Percentiles rank a stretch among this genome's conserved stretches.
Evolutionary conservation across 23 red algal species (phyloP).

Genomic region (Gracilaria caudata): DNA sequence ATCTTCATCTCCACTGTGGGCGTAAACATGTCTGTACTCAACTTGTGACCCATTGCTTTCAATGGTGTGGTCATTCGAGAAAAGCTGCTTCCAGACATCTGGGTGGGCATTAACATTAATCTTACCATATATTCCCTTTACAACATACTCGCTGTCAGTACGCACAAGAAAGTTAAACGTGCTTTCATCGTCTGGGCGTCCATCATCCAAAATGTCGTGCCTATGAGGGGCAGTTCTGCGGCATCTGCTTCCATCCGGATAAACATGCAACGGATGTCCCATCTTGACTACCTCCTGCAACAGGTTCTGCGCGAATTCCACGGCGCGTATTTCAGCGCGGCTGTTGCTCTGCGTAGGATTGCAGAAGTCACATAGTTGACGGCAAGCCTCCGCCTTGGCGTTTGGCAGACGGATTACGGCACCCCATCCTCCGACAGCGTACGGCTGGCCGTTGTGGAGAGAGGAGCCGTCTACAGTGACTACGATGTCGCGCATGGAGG

Average conservation of each 20-base stretch:
- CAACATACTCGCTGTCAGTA: neutral
- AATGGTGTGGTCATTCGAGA: neutral
- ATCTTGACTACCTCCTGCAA: neutral
- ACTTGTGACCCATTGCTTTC: neutral
- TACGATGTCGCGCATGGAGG: neutral
- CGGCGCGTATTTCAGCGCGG: neutral
- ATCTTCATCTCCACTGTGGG: neutral
- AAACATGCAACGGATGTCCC: neutral
- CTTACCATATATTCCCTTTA: neutral
- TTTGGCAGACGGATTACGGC: neutral
- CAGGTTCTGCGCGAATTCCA: neutral
- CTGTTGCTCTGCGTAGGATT: conserved; percentile 2
- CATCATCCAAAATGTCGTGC: neutral
- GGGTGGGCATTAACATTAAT: neutral
- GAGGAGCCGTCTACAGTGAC: neutral
- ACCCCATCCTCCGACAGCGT: neutral
- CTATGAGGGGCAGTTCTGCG: neutral
- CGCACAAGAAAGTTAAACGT: neutral
- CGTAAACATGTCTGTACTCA: neutral
- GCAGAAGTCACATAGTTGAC: neutral
- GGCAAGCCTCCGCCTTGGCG: neutral
- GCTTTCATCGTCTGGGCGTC: neutral
- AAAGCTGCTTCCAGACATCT: neutral
- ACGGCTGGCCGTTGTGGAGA: neutral
- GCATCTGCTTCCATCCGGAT: neutral